Evolutionary conservation across 2,329 filamentous ascomycete species (phyloP), one percentile per base, ranked within the genome.

Genomic region (Aspergillus puulaauensis): DNA sequence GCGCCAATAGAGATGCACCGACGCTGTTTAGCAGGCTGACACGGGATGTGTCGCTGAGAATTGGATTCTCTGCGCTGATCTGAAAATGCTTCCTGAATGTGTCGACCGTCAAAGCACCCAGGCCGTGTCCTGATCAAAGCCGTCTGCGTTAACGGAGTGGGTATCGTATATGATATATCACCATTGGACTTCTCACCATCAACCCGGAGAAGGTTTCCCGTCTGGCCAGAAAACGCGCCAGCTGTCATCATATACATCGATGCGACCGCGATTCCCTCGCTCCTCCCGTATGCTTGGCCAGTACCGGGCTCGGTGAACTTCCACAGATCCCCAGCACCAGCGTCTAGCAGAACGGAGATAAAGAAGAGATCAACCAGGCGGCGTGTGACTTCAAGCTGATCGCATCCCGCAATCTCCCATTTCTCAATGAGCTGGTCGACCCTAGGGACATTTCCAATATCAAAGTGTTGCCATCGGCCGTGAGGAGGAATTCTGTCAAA

Each of bases 401-500:
- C 79, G 40, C 70, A 67, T 1, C 70, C 71, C 0, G 74, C 70
- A 2, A 64, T 66, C 2, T 78, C 70, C 83, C 82, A 83, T 43
- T 74, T 66, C 23, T 75, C 65, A 3, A 82, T 69, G 2, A 84
- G 67, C 6, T 73, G 66, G 6, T 74, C 70, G 6, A 85, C 70
- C 35, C 84, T 81, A 39, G 79, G 73, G 27, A 82, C 71, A 11
- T 77, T 77, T 8, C 84, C 84, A 39, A 85, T 79, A 14, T 86
- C 81, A 61, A 87, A 87, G 70, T 87, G 85, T 66, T 87, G 84
- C 82, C 85, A 87, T 43, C 85, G 79, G 8, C 77, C 84, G 60
- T 85, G 82, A 6, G 82, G 80, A 0, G 82, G 82, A 49, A 85
- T 85, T 0, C 71, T 66, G 49, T 78, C 57, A 61, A 70, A 80